Evolutionary conservation across 2,329 filamentous ascomycete species (phyloP).

Genomic region (Hyphodiscus sp.): DNA sequence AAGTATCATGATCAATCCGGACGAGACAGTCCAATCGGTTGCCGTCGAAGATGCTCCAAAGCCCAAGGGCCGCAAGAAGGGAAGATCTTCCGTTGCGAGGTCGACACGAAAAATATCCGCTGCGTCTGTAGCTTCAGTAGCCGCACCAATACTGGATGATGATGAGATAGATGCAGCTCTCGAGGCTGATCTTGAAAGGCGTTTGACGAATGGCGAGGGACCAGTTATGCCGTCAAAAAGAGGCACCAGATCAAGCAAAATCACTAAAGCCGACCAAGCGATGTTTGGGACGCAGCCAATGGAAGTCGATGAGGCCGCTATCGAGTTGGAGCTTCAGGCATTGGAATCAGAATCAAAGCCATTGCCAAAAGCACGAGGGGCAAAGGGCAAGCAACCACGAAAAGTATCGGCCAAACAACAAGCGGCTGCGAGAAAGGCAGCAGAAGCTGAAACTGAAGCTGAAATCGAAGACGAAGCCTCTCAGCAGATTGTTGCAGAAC

Average conservation of each 20-base stretch:
- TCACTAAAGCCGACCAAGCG: constrained; percentile 13
- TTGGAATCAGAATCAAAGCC: constrained; percentile 26
- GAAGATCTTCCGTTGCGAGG: constrained; percentile 38
- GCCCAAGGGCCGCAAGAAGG: constrained; percentile 37
- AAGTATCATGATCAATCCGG: constrained; percentile 30
- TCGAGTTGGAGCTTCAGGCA: constrained; percentile 27
- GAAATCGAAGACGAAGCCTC: constrained; percentile 16
- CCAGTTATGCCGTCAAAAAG: constrained; percentile 8
- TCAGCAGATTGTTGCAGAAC: constrained; percentile 17
- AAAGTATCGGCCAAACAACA: constrained; percentile 28
- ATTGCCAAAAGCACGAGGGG: constrained; percentile 24
- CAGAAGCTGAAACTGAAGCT: constrained; percentile 18
- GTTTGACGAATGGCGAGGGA: constrained; percentile 47
- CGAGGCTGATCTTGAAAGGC: constrained; percentile 56
- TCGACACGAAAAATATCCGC: constrained; percentile 42
- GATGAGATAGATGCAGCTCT: constrained; percentile 61
- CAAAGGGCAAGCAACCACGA: constrained; percentile 25
- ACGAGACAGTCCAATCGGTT: constrained; percentile 40
- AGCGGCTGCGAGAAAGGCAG: constrained; percentile 22
- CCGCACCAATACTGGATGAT: constrained; percentile 45
- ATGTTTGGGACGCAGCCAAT: constrained; percentile 22
- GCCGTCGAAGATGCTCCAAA: constrained; percentile 36
- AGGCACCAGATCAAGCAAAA: constrained; percentile 12
- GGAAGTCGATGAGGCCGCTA: constrained; percentile 24
- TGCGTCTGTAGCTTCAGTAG: constrained; percentile 38